Percentiles rank a stretch among this genome's conserved stretches.
These are phyloP conservation scores for Zygosaccharomyces pseudobailii DNA, from an alignment of 1,139 yeast genomes.

Conservation along the genomic window DNA sequence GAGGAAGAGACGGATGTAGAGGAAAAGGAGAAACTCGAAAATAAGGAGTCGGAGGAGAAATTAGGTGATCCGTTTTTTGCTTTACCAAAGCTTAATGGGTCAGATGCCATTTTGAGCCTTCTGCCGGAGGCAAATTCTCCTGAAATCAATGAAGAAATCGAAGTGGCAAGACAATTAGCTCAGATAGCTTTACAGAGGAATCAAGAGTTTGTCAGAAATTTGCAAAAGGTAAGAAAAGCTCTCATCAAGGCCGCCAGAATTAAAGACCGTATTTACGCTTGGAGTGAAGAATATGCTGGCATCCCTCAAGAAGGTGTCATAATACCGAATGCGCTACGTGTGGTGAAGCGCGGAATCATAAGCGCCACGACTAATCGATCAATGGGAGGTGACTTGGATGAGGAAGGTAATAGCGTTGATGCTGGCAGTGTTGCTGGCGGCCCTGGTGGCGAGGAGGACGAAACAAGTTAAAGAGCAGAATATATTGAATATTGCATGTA, in stretches of 20 bases:
- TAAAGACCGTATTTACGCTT: conserved; percentile 60
- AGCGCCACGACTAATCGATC: conserved; percentile 35
- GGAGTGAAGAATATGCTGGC: conserved; percentile 86
- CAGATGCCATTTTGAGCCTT: conserved; percentile 15
- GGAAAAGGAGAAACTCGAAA: conserved; percentile 16
- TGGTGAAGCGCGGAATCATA: conserved; percentile 34
- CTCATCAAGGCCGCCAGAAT: conserved; percentile 73
- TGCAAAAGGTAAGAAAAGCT: conserved; percentile 66
- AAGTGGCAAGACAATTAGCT: conserved; percentile 59
- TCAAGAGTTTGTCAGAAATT: conserved; percentile 80
- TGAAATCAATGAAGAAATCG: conserved; percentile 49
- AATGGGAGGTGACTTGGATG: conserved; percentile 19
- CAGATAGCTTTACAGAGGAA: conserved; percentile 80
- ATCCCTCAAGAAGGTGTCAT: conserved; percentile 46
- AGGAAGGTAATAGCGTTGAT: conserved; percentile 11
- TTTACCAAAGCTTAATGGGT: conserved; percentile 44
- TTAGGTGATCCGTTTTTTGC: conserved; percentile 62
- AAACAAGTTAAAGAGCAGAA: background rate
- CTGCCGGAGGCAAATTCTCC: conserved; percentile 42
- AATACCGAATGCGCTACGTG: conserved; percentile 33
- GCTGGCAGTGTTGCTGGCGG: background rate
- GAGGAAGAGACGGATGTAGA: conserved; percentile 27
- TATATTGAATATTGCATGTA: background rate
- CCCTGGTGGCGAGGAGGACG: conserved; percentile 16
- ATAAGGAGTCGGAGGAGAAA: conserved; percentile 18